Conservation (phyloP, 257 asterid genomes). For the Ajuga chamaepitys region DNA sequence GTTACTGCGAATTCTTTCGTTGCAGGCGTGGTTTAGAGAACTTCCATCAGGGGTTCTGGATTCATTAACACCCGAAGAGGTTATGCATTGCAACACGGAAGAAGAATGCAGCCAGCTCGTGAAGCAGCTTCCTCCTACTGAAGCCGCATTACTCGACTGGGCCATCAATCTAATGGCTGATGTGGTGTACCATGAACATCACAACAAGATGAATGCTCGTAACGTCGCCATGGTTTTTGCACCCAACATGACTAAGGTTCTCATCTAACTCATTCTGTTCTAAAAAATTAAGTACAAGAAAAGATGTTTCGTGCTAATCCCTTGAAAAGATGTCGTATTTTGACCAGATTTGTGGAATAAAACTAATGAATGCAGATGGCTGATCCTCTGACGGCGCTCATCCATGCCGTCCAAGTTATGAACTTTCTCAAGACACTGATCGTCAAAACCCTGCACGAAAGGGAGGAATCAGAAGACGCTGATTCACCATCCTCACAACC, state of each 20-base stretch:
- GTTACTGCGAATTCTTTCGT: too few relatives aligned
- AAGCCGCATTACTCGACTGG: constrained; percentile 74
- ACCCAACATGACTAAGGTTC: constrained; percentile 94
- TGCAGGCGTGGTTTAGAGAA: constrained; percentile 89
- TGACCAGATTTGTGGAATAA: too few relatives aligned
- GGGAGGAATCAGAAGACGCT: constrained; percentile 32
- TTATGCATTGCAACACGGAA: constrained; percentile 81
- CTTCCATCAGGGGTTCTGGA: constrained; percentile 83
- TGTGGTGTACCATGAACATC: constrained; percentile 47
- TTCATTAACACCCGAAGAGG: constrained; percentile 60
- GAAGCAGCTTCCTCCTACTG: constrained; percentile 52
- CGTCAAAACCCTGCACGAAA: constrained; percentile 36
- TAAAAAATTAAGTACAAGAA: too few relatives aligned
- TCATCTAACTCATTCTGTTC: too few relatives aligned
- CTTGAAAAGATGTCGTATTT: too few relatives aligned
- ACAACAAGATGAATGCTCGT: constrained; percentile 79
- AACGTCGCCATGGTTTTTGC: constrained; percentile 94
- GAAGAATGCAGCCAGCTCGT: constrained; percentile 60
- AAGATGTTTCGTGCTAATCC: too few relatives aligned
- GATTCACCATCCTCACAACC: constrained; percentile 13
- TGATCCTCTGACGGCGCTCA: constrained; percentile 78
- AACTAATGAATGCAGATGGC: constrained; percentile 57
- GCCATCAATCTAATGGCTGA: constrained; percentile 77
- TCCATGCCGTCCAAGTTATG: constrained; percentile 94
- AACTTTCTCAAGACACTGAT: constrained; percentile 73